These are phyloP conservation scores for Xerocomus potaroensis DNA, from an alignment of 768 basidiomycete genomes.

Conservation along the genomic window DNA sequence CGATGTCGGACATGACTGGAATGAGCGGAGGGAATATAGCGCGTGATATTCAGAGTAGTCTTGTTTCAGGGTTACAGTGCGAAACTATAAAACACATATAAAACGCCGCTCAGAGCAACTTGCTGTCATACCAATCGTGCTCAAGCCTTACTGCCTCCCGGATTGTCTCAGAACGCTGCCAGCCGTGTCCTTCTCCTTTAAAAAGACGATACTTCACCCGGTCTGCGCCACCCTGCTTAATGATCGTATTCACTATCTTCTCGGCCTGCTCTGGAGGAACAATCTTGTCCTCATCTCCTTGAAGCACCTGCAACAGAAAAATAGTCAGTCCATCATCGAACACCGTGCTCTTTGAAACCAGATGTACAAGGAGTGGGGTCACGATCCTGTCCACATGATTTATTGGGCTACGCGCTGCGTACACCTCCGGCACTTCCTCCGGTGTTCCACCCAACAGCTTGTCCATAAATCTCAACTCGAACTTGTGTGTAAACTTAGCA, in stretches of 20 bases:
- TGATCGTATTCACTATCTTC: conserved; percentile 28
- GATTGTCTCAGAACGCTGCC: conserved; percentile 34
- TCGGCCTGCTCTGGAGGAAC: conserved; percentile 65
- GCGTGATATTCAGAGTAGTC: neutral
- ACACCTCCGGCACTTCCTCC: conserved; percentile 52
- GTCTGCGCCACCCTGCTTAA: conserved; percentile 14
- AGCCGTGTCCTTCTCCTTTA: conserved; percentile 44
- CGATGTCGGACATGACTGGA: conserved; percentile 62
- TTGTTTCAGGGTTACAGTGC: neutral
- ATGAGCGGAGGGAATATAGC: neutral
- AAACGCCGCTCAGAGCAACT: conserved; percentile 8
- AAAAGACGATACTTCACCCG: conserved; percentile 37
- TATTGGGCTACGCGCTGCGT: conserved; percentile 58
- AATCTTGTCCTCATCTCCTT: conserved; percentile 58
- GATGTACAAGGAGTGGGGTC: conserved; percentile 53
- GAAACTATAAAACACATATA: too few relatives aligned
- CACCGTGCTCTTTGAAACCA: neutral
- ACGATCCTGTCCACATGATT: conserved; percentile 58
- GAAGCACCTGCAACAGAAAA: conserved; percentile 49
- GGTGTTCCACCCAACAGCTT: conserved; percentile 61
- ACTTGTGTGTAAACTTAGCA: conserved; percentile 67
- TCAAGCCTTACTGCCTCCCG: conserved; percentile 33
- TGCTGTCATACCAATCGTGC: conserved; percentile 32
- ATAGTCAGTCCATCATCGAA: conserved; percentile 1
- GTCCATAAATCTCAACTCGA: conserved; percentile 54